Evolutionary conservation across 1,284 basidiomycete species (phyloP), one percentile per base, ranked within the genome.

Genomic region (Trametes hirsuta): DNA sequence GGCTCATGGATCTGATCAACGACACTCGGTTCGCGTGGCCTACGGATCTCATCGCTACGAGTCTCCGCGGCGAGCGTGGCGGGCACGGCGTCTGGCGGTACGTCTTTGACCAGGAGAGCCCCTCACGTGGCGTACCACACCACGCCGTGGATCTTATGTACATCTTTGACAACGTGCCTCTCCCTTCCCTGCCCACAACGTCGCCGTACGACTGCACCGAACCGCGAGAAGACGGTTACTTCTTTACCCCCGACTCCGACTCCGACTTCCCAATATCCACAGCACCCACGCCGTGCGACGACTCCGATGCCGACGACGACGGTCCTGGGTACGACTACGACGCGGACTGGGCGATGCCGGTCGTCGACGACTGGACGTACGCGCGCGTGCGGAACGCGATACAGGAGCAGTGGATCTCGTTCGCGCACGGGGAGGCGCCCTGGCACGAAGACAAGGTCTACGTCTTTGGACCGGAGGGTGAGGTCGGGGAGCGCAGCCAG

Each of bases 21-120:
- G 89, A 91, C 63, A 80, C 87, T 6, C 83, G 87, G 34, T 80
- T 91, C 40, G 86, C 87, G 9, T 91, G 88, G 88, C 88, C 88
- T 6, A 87, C 84, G 0, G 85, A 91, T 36, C 81, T 84, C 66
- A 76, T 86, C 47, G 81, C 81, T 5, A 47, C 60, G 21, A 63
- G 62, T 49, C 78, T 83, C 2, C 79, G 77, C 53, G 74, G 69
- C 9, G 79, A 79, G 53, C 76, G 82, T 4, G 79, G 79, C 15
- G 85, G 84, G 0, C 77, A 75, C 37, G 81, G 81, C 21, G 87
- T 90, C 2, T 91, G 85, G 84, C 80, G 90, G 54, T 91, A 89
- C 68, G 83, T 90, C 24, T 91, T 91, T 67, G 89, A 91, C 73
- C 90, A 91, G 73, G 90, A 90, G 66, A 82, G 86, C 2, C 87